A percentile compares a stretch with the other conserved stretches of the same genome.
phyloP scores from a whole-genome alignment of 2,329 filamentous ascomycete species.

The Sporothrix pallida region DNA sequence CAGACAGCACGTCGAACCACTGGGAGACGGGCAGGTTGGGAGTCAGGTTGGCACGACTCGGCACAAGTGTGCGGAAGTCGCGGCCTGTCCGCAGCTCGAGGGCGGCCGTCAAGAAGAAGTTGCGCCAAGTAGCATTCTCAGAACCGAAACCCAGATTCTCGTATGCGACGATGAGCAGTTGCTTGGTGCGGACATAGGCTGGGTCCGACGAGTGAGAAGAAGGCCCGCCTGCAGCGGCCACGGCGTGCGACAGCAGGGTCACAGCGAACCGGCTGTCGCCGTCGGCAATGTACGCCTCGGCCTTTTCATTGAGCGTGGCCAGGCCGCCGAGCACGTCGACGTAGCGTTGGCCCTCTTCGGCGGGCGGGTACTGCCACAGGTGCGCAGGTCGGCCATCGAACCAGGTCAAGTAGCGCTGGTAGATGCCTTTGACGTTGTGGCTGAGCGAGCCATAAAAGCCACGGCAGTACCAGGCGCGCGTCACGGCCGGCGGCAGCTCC shows the following conservation, averaged over 20 bases:
- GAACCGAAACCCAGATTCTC: slow-evolving; percentile 29
- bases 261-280: slow-evolving; percentile 32
- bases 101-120: slow-evolving; percentile 30
- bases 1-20: slow-evolving; percentile 25
- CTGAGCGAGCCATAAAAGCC: slow-evolving; percentile 30
- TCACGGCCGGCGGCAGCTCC: slow-evolving; percentile 28
- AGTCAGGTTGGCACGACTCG: slow-evolving; percentile 8
- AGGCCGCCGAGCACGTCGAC: slow-evolving; percentile 27
- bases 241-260: slow-evolving; percentile 26
- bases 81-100: slow-evolving; percentile 29
- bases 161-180: slow-evolving; percentile 29
- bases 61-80: slow-evolving; percentile 21
- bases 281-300: slow-evolving; percentile 14
- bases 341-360: slow-evolving; percentile 28
- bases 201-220: not conserved
- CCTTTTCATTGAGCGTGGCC: slow-evolving; percentile 19
- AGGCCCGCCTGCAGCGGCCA: not conserved
- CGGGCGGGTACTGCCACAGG: slow-evolving; percentile 25
- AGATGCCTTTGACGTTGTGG: slow-evolving; percentile 33
- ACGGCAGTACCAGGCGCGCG: slow-evolving; percentile 31
- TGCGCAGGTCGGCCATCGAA: slow-evolving; percentile 30
- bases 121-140: slow-evolving; percentile 32
- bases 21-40: slow-evolving; percentile 25
- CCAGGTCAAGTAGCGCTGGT: slow-evolving; percentile 32
- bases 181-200: slow-evolving; percentile 21